Evolutionary conservation across 2,329 filamentous ascomycete genomes (phyloP), one percentile per base, ranked within the genome.

Genomic region (Trichoderma sp.): DNA sequence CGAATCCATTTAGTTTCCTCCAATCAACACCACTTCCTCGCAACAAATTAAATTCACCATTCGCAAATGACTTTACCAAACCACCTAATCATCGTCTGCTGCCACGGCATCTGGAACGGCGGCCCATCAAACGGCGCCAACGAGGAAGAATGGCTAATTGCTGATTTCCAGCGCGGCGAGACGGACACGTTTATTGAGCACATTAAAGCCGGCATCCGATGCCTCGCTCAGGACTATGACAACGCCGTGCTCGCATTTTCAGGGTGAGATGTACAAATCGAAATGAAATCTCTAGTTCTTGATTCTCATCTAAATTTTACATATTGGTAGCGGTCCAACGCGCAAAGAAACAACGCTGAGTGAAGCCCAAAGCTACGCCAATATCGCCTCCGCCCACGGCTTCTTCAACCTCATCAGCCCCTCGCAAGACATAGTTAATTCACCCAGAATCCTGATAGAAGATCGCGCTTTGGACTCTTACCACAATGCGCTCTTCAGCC

Each of bases 391-490:
- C 0, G 77, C 80, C 34, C 84, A 87, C 74, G 70, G 70, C 10
- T 84, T 82, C 70, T 88, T 84, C 76, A 75, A 71, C 12, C 73
- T 83, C 13, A 61, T 83, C 7, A 66, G 75, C 2, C 54, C 70
- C 15, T 19, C 22, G 8, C 45, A 29, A 54, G 17, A 27, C 13
- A 7, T 53, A 3, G 2, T 15, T 4, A 19, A 19, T 15, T 50
- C 65, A 1, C n/a, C 25, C 22, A 69, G 64, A 8, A 80, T 92
- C 19, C 75, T 87, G 0, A 74, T 87, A 2, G 93, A 97, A 75
- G 85, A 89, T 9, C 84, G 86, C 65, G 92, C 94, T 0, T 88
- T 94, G 1, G 94, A 97, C 78, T 94, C 91, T 2, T 94, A 92
- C 74, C 90, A 93, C 75, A 97, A 97, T 75, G 80, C 97, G 5